Evolutionary conservation across 495 filamentous ascomycete genomes (phyloP), one percentile per base, ranked within the genome.

Genomic region (Aspergillus egyptiacus): DNA sequence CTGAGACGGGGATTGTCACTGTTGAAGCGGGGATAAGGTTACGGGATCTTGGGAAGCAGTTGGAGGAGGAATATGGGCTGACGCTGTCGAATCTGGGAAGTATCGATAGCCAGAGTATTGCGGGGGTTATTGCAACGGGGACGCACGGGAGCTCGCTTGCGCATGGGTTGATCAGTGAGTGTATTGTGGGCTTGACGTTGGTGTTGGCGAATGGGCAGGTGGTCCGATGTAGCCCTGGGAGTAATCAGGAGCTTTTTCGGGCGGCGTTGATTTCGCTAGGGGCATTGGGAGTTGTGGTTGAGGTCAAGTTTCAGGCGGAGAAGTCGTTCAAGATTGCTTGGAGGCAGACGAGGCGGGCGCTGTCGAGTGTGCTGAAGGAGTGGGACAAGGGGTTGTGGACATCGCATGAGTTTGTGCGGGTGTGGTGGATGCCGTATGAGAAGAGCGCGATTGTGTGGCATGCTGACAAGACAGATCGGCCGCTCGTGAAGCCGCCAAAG

Each of bases 361-460:
- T 95, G 28, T 54, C 71, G 5, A 65, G 76, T 15, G 78, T 98
- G 34, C 65, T 97, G 27, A 64, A 71, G 5, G 68, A 77, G 8
- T 98, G 93, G 91, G 73, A 85, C 2, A 72, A 64, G 13, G 77
- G 72, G 10, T 72, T 96, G 20, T 98, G 94, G 94, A 87, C 78
- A 5, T 77, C 80, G 32, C 76, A 82, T 56, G 89, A 96, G 63
- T 98, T 90, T 59, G 87, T 91, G 32, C 80, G 93, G 19, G 85
- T 96, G 33, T 98, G 93, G 93, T 98, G 93, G 93, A 79, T 95
- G 64, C 93, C 93, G 2, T 96, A 98, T 70, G 85, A 83, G 66
- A 78, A 85, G 41, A 76, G 85, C 22, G 86, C 85, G 14, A 85
- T 96, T 51, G 80, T 93, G 14, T 98, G 93, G 93, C 79, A 78